Percentiles rank a stretch among this genome's conserved stretches.
phyloP scores from a whole-genome alignment of 768 basidiomycete species.

The Calvatia gigantea region DNA sequence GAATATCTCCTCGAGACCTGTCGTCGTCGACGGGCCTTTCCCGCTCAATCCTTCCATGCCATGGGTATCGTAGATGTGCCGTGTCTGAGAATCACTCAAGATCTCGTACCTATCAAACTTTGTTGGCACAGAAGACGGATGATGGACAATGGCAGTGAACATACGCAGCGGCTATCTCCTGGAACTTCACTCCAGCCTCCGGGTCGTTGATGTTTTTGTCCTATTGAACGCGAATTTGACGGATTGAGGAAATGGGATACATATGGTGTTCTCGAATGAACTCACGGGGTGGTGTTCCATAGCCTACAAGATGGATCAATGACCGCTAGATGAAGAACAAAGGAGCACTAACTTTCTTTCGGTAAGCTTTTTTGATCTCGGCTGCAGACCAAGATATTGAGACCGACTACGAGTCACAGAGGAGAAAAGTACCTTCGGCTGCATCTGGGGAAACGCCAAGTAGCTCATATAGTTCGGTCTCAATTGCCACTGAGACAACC shows the following conservation, averaged over 20 bases:
- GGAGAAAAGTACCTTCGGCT: constrained; percentile 52
- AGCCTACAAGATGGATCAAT: constrained; percentile 46
- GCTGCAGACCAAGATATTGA: constrained; percentile 33
- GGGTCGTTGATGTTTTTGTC: constrained; percentile 87
- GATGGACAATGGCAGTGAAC: constrained; percentile 25
- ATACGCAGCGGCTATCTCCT: constrained; percentile 86
- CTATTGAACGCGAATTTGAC: constrained; percentile 14
- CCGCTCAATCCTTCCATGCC: constrained; percentile 69
- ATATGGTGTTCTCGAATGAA: neutral
- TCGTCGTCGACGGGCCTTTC: constrained; percentile 41
- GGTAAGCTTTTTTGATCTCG: constrained; percentile 94
- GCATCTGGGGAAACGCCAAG: constrained; percentile 71
- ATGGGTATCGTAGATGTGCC: constrained; percentile 68
- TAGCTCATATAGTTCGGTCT: constrained; percentile 84
- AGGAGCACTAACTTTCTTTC: constrained; percentile 66
- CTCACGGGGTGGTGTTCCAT: constrained; percentile 83
- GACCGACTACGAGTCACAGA: neutral
- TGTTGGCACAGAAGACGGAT: constrained; percentile 10
- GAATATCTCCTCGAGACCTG: constrained; percentile 70
- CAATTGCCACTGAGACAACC: constrained; percentile 53
- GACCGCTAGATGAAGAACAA: neutral
- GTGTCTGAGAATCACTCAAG: constrained; percentile 62
- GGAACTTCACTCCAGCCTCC: constrained; percentile 77
- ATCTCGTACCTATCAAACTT: constrained; percentile 69
- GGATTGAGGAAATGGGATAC: neutral